Conservation (phyloP, 2,329 filamentous ascomycete genomes). For the Epichloe coenophiala region DNA sequence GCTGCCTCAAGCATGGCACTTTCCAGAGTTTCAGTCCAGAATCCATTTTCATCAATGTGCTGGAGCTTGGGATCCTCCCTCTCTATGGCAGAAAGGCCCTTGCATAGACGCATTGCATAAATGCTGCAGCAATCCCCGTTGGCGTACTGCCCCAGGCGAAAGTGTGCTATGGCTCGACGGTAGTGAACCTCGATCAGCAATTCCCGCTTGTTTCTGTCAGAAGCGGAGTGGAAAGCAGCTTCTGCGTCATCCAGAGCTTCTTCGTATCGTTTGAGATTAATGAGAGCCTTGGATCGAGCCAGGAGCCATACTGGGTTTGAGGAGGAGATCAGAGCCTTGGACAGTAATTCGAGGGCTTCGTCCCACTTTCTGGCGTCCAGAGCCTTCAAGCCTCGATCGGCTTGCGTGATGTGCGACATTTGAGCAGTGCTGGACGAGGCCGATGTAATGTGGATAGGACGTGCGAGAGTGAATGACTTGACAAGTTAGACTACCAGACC, state of each 20-base stretch:
- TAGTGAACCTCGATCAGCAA: slow-evolving; percentile 72
- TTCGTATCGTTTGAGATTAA: slow-evolving; percentile 46
- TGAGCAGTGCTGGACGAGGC: not conserved
- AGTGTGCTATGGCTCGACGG: slow-evolving; percentile 62
- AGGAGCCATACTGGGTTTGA: slow-evolving; percentile 67
- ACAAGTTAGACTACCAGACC: too few relatives aligned
- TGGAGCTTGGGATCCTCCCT: slow-evolving; percentile 17
- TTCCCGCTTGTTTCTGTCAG: slow-evolving; percentile 57
- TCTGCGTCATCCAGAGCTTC: slow-evolving; percentile 59
- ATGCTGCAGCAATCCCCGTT: slow-evolving; percentile 61
- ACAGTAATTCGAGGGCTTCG: slow-evolving; percentile 54
- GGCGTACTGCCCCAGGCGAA: slow-evolving; percentile 55
- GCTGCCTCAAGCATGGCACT: slow-evolving; percentile 16
- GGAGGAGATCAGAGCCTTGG: slow-evolving; percentile 50
- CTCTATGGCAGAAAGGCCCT: slow-evolving; percentile 18
- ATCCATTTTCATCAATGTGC: slow-evolving; percentile 30
- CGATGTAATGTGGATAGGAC: not conserved
- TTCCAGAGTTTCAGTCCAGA: slow-evolving; percentile 28
- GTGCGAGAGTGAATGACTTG: not conserved
- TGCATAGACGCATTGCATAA: slow-evolving; percentile 33
- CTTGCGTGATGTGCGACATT: slow-evolving; percentile 40
- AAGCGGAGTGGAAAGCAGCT: slow-evolving; percentile 46
- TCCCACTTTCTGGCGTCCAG: slow-evolving; percentile 50
- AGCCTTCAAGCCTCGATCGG: slow-evolving; percentile 49
- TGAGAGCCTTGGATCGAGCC: slow-evolving; percentile 66